Evolutionary conservation across 768 basidiomycete species (phyloP).

Genomic region (Termitomyces heimii): DNA sequence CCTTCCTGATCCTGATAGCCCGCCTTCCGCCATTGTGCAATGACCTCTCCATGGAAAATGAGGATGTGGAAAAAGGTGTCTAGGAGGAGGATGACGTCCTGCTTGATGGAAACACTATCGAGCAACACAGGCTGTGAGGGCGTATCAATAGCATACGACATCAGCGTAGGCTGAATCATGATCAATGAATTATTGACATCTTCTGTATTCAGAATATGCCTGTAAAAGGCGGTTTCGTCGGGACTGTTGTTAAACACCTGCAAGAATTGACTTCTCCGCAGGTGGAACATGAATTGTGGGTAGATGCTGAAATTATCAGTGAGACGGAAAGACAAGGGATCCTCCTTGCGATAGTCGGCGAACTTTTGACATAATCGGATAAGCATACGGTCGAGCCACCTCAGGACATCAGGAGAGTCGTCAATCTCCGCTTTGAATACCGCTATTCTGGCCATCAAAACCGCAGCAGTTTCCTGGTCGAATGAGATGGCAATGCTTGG

Average conservation of each 20-base stretch:
- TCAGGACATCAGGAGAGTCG: constrained; percentile 90
- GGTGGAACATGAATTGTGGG: constrained; percentile 99
- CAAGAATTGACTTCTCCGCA: constrained; percentile 94
- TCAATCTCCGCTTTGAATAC: constrained; percentile 99
- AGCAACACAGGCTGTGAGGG: constrained; percentile 91
- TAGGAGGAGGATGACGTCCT: constrained; percentile 91
- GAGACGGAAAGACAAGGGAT: constrained; percentile 88
- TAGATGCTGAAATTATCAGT: constrained; percentile 98
- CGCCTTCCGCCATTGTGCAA: constrained; percentile 97
- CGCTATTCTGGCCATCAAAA: constrained; percentile 97
- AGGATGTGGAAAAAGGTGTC: constrained; percentile 99
- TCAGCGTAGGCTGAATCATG: constrained; percentile 99
- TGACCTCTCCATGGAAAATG: constrained; percentile 97
- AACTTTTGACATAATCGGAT: constrained; percentile 99
- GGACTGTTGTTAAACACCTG: constrained; percentile 99
- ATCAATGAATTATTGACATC: constrained; percentile 99
- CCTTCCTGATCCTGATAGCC: constrained; percentile 99
- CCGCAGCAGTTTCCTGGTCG: constrained; percentile 97
- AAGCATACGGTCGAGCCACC: constrained; percentile 98
- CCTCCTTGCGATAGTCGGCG: constrained; percentile 97
- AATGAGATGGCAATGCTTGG: constrained; percentile 90
- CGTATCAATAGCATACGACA: constrained; percentile 95
- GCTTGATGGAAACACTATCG: constrained; percentile 96
- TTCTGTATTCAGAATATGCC: constrained; percentile 95
- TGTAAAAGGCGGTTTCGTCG: constrained; percentile 98